Evolutionary conservation across 495 filamentous ascomycete species (phyloP).

Genomic region (Chlorociboria aeruginascens): DNA sequence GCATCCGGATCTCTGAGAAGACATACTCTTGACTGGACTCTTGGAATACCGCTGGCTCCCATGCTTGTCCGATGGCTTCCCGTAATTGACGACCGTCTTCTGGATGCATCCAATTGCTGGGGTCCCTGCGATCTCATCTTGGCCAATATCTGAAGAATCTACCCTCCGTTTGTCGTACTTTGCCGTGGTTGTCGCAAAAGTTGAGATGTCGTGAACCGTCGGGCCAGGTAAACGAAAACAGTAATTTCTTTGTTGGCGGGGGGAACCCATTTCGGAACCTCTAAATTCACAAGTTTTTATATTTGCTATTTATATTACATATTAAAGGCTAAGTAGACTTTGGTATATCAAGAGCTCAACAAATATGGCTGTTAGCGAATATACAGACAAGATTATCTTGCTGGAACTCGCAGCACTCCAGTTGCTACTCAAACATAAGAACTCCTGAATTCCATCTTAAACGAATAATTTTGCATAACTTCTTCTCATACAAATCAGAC

Average conservation of each 20-base stretch:
- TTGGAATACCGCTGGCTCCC: slow-evolving; percentile 12
- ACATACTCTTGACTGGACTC: slow-evolving; percentile 32
- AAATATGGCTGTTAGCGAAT: too few species aligned
- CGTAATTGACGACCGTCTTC: slow-evolving; percentile 11
- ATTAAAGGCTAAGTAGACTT: too few species aligned
- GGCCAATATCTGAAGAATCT: not conserved
- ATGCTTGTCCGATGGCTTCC: slow-evolving; percentile 11
- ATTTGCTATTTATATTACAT: too few species aligned
- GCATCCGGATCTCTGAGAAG: slow-evolving; percentile 6
- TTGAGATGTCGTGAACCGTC: not conserved
- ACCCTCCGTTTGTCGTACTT: too few species aligned
- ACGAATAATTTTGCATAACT: too few species aligned
- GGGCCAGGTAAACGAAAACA: not conserved
- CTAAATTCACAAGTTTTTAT: too few species aligned
- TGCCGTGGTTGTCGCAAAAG: not conserved
- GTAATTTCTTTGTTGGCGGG: not conserved
- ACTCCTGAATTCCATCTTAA: too few species aligned
- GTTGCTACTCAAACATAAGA: too few species aligned
- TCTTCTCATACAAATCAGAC: too few species aligned
- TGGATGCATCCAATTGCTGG: slow-evolving; percentile 8
- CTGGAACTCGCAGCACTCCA: too few species aligned
- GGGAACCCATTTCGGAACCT: not conserved
- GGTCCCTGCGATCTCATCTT: slow-evolving; percentile 17
- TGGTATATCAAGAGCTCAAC: too few species aligned
- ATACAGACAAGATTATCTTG: too few species aligned